Conservation (phyloP, 345 rosid species). For the Corymbia maculata region DNA sequence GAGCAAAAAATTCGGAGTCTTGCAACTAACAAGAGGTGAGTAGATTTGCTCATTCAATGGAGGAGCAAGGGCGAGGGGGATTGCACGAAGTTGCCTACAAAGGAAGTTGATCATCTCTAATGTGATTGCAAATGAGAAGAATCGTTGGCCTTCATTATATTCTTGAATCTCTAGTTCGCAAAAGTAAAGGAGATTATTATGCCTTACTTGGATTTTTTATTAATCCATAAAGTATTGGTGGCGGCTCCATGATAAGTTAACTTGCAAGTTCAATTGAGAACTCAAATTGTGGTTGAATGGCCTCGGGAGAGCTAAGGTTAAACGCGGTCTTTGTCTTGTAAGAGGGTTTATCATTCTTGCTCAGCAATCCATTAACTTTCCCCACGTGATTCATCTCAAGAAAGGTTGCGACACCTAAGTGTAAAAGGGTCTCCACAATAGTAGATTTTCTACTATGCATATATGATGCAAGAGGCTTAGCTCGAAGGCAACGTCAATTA, state of each 20-base stretch:
- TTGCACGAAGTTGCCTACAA: not conserved
- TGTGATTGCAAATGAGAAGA: conserved; percentile 2
- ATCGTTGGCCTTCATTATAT: conserved; percentile 5
- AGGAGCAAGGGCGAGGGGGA: not conserved
- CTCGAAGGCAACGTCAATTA: too few species aligned
- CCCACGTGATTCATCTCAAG: too few species aligned
- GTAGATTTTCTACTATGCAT: too few species aligned
- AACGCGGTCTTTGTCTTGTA: too few species aligned
- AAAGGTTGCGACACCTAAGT: too few species aligned
- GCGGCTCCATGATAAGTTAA: not conserved
- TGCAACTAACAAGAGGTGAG: not conserved
- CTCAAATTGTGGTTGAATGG: not conserved
- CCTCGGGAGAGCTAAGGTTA: too few species aligned
- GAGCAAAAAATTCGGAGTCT: not conserved
- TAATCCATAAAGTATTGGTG: not conserved
- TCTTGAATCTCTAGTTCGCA: too few species aligned
- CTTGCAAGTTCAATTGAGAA: too few species aligned
- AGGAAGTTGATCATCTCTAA: not conserved
- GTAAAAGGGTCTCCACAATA: too few species aligned
- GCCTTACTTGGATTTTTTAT: not conserved
- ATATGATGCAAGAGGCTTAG: too few species aligned
- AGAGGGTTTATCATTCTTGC: not conserved
- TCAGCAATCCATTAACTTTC: too few species aligned
- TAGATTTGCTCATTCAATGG: not conserved
- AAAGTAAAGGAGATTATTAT: too few species aligned